phyloP scores from a whole-genome alignment of 2,329 filamentous ascomycete species.

The Purpureocillium lavendulum region DNA sequence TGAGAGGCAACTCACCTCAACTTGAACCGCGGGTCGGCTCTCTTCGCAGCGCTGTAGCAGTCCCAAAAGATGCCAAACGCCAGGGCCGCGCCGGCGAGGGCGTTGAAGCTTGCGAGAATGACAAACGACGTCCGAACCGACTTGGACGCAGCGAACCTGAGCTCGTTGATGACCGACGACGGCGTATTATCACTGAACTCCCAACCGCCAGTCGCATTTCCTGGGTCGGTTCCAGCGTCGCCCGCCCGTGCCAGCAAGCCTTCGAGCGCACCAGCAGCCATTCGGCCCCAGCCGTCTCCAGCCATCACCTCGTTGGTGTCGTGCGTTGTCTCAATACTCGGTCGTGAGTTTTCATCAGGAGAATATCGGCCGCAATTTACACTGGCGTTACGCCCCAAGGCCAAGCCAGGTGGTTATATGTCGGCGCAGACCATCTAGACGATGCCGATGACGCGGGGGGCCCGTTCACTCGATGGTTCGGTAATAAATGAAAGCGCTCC shows the following conservation, averaged over 20 bases:
- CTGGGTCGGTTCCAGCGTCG: constrained; percentile 1
- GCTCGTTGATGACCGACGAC: constrained; percentile 38
- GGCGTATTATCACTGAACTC: constrained; percentile 31
- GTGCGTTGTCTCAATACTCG: background rate
- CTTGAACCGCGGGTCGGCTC: constrained; percentile 28
- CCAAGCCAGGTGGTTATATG: constrained; percentile 1
- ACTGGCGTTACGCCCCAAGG: constrained; percentile 12
- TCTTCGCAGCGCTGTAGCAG: constrained; percentile 37
- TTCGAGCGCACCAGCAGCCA: too few relatives aligned
- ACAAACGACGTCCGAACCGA: constrained; percentile 54
- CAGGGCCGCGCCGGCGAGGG: constrained; percentile 47
- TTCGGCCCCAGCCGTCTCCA: constrained; percentile 2
- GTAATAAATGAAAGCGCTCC: too few relatives aligned
- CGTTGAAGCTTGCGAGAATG: constrained; percentile 53
- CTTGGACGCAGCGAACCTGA: constrained; percentile 43
- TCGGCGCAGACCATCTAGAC: constrained; percentile 1
- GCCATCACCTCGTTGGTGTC: background rate
- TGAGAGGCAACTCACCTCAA: constrained; percentile 27
- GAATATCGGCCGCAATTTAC: too few relatives aligned
- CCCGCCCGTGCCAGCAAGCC: background rate
- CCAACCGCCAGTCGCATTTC: constrained; percentile 14
- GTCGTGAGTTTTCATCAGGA: too few relatives aligned
- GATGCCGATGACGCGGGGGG: background rate
- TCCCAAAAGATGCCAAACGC: constrained; percentile 49
- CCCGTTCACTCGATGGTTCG: too few relatives aligned